Base-by-base conservation (phyloP, 352 stramenopile species). In the Globisporangium yorkense region DNA sequence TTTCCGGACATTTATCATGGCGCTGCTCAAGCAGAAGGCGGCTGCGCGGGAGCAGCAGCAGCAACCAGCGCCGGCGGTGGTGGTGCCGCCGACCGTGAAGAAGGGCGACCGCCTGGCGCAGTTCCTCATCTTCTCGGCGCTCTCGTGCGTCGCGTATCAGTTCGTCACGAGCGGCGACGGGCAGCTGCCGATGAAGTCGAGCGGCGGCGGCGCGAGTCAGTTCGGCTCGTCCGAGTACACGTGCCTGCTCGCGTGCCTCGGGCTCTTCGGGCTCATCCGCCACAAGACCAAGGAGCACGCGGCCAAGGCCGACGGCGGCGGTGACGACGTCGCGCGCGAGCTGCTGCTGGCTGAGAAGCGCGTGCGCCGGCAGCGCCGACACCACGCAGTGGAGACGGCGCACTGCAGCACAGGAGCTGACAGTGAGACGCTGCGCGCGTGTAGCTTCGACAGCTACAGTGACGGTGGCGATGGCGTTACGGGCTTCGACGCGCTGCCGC, bases 61-160 rank as follows among this genome's bases (percentile, higher is more conserved):
- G 41, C 13, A 46, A 6, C 15, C 10, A 6, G 15, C 12, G 27
- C 8, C 18, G 3, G 27, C 54, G 5, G 48, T 43, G 46, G 63
- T 60, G 47, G 29, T 62, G 54, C 41, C 57, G 27, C 51, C 68
- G 27, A 68, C 63, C 15, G 62, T 82, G 47, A 79, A 63, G 6
- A 68, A 66, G 41, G 75, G 75, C 56, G 78, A 86, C 54, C 73
- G 75, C 59, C 63, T 87, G 50, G 75, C 72, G 41, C 78, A 85
- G 61, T 85, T 88, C 59, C 72, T 87, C 54, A 73, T 85, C 40
- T 49, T 80, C 39, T 76, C 67, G 43, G 75, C 72, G 48, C 63
- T 85, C 35, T 76, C 71, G 49, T 80, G 76, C 51, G 72, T 82
- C 29, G 24, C 79, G 52, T 85, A 85, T 63, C 78, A 87, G 66